Base-by-base conservation (phyloP, 176 grass and related monocot species). In the Oryza coarctata region DNA sequence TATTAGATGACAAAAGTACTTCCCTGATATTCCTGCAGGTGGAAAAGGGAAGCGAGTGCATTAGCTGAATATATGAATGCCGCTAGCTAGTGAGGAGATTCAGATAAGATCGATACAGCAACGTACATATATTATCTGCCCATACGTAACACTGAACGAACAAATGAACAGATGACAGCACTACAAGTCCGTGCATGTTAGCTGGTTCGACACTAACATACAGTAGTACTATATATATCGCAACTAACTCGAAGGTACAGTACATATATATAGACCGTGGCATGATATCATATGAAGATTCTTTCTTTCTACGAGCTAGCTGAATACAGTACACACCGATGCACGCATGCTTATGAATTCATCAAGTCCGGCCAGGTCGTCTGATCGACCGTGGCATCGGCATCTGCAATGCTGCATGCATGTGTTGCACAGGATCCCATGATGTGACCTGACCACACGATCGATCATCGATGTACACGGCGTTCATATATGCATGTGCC, bases 391-490 rank as follows among this genome's bases (percentile, higher is more conserved):
- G 50, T 55, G 50, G 18, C 50, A 55, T 55, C 50, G 50, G 50
- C 50, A 55, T 15, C 50, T 8, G 66, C 33, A 33, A 22, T 8
- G 20, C 14, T 80, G 43, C 12, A 22, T 52, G 31, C 65, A 28
- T 8, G 18, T 8, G 20, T 32, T 44, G 79, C 68, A 43, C 68
- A 27, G 34, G 57, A 83, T 74, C 81, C 80, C 70, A 82, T 40
- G 79, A 81, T 40, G 47, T 81, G 79, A 81, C 50, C 25, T 81
- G 79, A 81, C 67, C 25, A n/a, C 34, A 81, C 67, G 40, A 74
- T 74, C 70, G 5, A 41, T 70, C 17, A 7, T 50, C 6, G 1
- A 50, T 50, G 5, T 18, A 18, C 14, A 45, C 3, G 18, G 17
- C 47, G 4, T 20, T 44, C 3, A 49, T 36, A 27, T 39, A 50